phyloP scores from a whole-genome alignment of 148 eudicot genomes.

The Chenopodium berlandieri region DNA sequence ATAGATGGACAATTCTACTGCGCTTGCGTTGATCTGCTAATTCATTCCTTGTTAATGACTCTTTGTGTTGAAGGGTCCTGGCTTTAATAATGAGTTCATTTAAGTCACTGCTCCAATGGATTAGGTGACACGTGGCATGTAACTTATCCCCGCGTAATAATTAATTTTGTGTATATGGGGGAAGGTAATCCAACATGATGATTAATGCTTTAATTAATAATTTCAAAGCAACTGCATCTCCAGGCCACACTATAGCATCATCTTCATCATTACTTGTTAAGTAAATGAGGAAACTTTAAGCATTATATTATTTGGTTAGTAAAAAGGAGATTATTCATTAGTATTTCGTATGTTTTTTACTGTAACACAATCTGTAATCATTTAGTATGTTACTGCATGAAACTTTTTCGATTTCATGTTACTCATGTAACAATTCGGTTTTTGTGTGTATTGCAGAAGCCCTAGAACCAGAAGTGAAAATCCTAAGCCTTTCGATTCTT shows the following conservation, averaged over 20 bases:
- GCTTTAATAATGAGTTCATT: not conserved
- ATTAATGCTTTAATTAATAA: not conserved
- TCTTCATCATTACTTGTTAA: constrained; percentile 18
- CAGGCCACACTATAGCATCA: not conserved
- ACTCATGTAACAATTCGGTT: not conserved
- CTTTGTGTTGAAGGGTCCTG: constrained; percentile 23
- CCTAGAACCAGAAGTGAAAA: constrained; percentile 66
- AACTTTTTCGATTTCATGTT: not conserved
- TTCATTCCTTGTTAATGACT: constrained; percentile 11
- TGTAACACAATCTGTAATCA: not conserved
- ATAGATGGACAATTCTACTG: not conserved
- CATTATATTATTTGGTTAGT: constrained; percentile 11
- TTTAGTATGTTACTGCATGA: not conserved
- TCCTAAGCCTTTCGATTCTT: constrained; percentile 53
- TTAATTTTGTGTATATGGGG: not conserved
- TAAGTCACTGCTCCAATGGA: constrained; percentile 22
- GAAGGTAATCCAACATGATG: constrained; percentile 15
- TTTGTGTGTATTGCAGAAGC: constrained; percentile 39
- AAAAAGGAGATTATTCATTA: not conserved
- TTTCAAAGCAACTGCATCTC: not conserved
- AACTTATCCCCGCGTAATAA: constrained; percentile 9
- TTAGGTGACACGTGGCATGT: constrained; percentile 17
- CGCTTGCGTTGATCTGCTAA: not conserved
- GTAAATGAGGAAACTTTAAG: constrained; percentile 12
- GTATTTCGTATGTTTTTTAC: not conserved